phyloP scores from a whole-genome alignment of 345 rosid genomes.

The Acer saccharum region DNA sequence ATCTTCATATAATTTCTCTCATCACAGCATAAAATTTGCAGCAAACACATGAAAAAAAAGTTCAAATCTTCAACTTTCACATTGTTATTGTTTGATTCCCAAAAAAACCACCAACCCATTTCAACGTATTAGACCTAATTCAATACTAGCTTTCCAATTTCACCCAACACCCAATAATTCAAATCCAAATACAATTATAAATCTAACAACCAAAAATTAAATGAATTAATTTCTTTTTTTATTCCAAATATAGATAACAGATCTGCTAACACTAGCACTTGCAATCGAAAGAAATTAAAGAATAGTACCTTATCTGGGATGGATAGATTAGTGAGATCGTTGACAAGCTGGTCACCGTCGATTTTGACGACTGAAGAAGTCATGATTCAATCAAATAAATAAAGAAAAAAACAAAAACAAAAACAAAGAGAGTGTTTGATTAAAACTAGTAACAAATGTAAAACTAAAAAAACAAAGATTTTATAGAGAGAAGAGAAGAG shows the following conservation, averaged over 20 bases:
- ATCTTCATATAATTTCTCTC: not conserved
- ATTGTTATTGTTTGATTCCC: not conserved
- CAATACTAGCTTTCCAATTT: not conserved
- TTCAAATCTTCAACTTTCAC: not conserved
- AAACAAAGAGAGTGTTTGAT: not conserved
- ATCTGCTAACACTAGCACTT: not conserved
- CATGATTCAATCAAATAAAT: constrained; percentile 20
- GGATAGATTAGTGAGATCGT: constrained; percentile 18
- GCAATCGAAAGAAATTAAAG: not conserved
- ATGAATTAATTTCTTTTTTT: not conserved
- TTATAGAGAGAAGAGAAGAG: not conserved
- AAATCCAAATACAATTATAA: not conserved
- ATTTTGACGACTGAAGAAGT: constrained; percentile 27
- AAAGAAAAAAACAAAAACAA: not conserved
- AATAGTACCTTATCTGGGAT: constrained; percentile 36
- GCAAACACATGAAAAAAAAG: not conserved
- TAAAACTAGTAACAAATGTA: not conserved
- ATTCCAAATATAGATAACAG: not conserved
- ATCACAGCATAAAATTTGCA: not conserved
- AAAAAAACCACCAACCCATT: constrained; percentile 1
- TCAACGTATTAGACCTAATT: not conserved
- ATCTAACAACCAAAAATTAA: not conserved
- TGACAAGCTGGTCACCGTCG: constrained; percentile 21
- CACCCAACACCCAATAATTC: not conserved
- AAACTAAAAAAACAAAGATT: not conserved